Percentiles rank a stretch among this genome's conserved stretches.
Evolutionary conservation across 2,329 filamentous ascomycete species (phyloP).

Genomic region (Arachnopeziza araneosa): DNA sequence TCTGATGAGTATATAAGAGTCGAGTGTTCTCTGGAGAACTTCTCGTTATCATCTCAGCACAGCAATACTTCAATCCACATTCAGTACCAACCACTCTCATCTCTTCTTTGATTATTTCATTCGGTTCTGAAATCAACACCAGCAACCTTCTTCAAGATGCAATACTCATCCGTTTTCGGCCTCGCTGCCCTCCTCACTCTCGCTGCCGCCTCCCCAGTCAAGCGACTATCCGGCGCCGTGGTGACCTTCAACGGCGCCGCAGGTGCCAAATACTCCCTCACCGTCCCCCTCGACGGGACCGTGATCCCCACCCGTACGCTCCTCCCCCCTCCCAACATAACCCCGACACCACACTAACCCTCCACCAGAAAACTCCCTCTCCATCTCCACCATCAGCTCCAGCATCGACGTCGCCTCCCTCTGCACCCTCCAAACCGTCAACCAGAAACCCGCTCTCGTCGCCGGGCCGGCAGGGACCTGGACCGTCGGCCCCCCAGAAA

Average conservation of each 20-base stretch:
- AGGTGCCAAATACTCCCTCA: conserved; percentile 18
- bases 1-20: neutral
- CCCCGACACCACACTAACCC: conserved; percentile 2
- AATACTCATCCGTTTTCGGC: conserved; percentile 14
- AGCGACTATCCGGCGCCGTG: neutral
- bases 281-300: conserved; percentile 18
- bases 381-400: conserved; percentile 21
- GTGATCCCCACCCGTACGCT: conserved; percentile 11
- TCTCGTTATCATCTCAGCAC: neutral
- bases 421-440: conserved; percentile 22
- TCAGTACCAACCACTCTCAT: neutral
- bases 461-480: conserved; percentile 17
- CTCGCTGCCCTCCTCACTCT: conserved; percentile 16
- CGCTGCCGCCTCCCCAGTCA: neutral
- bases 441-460: conserved; percentile 21
- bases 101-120: neutral
- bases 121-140: neutral
- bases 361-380: conserved; percentile 21
- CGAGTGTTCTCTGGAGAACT: neutral
- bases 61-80: too few species aligned
- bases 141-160: conserved; percentile 14
- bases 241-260: conserved; percentile 24
- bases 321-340: neutral
- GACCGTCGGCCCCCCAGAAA: conserved; percentile 25
- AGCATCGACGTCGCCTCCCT: conserved; percentile 12